Percentiles rank a stretch among this genome's conserved stretches.
Conservation (phyloP, 2,329 filamentous ascomycete genomes). For the Zelopaecilomyces penicillatus region DNA sequence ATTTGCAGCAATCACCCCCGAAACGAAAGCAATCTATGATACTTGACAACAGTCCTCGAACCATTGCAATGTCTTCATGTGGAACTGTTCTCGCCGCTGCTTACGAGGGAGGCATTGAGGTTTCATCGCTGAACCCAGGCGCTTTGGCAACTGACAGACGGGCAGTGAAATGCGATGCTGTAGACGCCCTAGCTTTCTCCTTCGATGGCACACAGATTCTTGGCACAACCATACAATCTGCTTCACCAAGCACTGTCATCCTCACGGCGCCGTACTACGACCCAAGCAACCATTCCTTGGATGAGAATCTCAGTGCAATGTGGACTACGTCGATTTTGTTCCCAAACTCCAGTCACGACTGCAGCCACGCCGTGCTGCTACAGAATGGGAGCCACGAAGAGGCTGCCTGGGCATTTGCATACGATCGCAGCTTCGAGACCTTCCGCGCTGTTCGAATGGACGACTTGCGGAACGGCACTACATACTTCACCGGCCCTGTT, state of each 20-base stretch:
- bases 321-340: conserved; percentile 85
- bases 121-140: conserved; percentile 62
- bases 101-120: conserved; percentile 83
- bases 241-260: conserved; percentile 62
- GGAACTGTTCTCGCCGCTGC: conserved; percentile 76
- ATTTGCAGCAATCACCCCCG: conserved; percentile 55
- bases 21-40: conserved; percentile 66
- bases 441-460: conserved; percentile 71
- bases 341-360: conserved; percentile 70
- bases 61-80: conserved; percentile 73
- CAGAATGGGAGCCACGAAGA: conserved; percentile 54
- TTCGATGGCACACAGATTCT: conserved; percentile 70
- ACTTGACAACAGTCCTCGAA: conserved; percentile 68
- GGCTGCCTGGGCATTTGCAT: conserved; percentile 68
- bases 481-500: conserved; percentile 67
- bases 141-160: conserved; percentile 59
- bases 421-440: conserved; percentile 67
- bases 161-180: conserved; percentile 68
- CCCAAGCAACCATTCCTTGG: conserved; percentile 55
- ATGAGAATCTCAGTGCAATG: conserved; percentile 62
- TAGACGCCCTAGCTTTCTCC: conserved; percentile 68
- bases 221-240: conserved; percentile 60
- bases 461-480: conserved; percentile 66
- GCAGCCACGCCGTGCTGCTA: conserved; percentile 67
- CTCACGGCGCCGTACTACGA: conserved; percentile 75